Conservation (phyloP, 768 basidiomycete genomes). For the Suillus plorans region DNA sequence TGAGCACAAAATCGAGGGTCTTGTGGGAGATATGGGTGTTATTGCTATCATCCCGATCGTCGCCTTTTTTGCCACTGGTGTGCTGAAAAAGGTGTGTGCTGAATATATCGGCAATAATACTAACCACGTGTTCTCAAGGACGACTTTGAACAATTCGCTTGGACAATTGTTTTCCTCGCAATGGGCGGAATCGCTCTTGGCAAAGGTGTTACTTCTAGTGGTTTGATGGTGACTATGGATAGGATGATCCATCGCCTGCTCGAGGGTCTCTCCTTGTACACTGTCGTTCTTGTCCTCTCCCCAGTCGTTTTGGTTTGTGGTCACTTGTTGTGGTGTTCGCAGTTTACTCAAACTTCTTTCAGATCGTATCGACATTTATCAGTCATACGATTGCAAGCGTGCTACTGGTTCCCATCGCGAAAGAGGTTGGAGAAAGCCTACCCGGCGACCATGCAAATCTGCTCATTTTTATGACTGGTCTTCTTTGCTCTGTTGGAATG, state of each 20-base stretch:
- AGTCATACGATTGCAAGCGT: slow-evolving; percentile 97
- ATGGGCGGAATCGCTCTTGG: slow-evolving; percentile 99
- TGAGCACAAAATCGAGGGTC: slow-evolving; percentile 71
- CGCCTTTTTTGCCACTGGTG: slow-evolving; percentile 90
- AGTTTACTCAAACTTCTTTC: not conserved
- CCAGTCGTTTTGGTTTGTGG: slow-evolving; percentile 63
- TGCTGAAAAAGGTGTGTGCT: slow-evolving; percentile 80
- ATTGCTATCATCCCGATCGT: slow-evolving; percentile 93
- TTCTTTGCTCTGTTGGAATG: slow-evolving; percentile 96
- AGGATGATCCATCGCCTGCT: slow-evolving; percentile 57
- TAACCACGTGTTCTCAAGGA: slow-evolving; percentile 48
- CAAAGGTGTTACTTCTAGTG: slow-evolving; percentile 88
- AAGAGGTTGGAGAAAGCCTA: slow-evolving; percentile 81
- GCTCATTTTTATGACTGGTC: slow-evolving; percentile 88
- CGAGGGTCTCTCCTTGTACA: slow-evolving; percentile 60
- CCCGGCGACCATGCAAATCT: slow-evolving; percentile 69
- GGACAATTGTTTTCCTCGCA: slow-evolving; percentile 93
- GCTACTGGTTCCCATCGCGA: slow-evolving; percentile 94
- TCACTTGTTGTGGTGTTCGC: not conserved
- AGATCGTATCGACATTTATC: slow-evolving; percentile 93
- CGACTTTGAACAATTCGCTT: slow-evolving; percentile 92
- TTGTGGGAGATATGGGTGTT: slow-evolving; percentile 95
- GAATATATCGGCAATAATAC: too few species aligned
- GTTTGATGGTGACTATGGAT: slow-evolving; percentile 81
- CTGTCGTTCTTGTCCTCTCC: slow-evolving; percentile 70